Evolutionary conservation across 345 rosid species (phyloP).

Genomic region (Hibiscus syriacus): DNA sequence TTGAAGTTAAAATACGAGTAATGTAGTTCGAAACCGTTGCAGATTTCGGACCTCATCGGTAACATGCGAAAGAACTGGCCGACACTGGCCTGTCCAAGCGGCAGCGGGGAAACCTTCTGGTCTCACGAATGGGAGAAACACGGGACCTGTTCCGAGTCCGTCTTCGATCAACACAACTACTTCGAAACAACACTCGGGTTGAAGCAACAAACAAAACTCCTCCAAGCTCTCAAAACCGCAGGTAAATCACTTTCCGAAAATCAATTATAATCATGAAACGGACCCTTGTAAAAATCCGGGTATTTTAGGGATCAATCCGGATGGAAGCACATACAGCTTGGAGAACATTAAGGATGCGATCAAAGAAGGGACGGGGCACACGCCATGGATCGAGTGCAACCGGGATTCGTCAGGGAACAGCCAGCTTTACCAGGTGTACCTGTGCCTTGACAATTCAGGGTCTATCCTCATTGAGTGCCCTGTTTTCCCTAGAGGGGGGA

Average conservation of each 20-base stretch:
- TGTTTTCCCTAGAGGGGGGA: slow-evolving; percentile 52
- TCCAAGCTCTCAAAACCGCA: slow-evolving; percentile 38
- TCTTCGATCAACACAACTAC: slow-evolving; percentile 62
- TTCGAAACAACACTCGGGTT: slow-evolving; percentile 54
- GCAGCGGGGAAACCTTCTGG: slow-evolving; percentile 58
- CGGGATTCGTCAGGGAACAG: slow-evolving; percentile 47
- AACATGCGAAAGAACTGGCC: slow-evolving; percentile 76
- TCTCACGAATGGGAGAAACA: slow-evolving; percentile 94
- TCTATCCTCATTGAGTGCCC: slow-evolving; percentile 64
- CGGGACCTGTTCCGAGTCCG: slow-evolving; percentile 84
- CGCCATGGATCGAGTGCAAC: slow-evolving; percentile 79
- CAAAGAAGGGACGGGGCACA: slow-evolving; percentile 37
- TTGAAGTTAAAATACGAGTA: too few species aligned
- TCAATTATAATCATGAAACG: too few species aligned
- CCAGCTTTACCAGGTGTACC: slow-evolving; percentile 77
- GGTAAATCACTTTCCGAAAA: too few species aligned
- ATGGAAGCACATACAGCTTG: slow-evolving; percentile 44
- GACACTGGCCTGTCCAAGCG: slow-evolving; percentile 73
- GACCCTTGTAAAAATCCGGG: too few species aligned
- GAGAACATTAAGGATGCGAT: slow-evolving; percentile 54
- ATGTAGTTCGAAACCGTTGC: not conserved
- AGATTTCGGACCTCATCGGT: slow-evolving; percentile 50
- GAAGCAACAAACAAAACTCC: slow-evolving; percentile 43
- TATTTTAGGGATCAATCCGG: slow-evolving; percentile 49
- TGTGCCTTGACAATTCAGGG: slow-evolving; percentile 68